Base-by-base conservation (phyloP, 768 basidiomycete genomes). In the Boletus eberwhitei region DNA sequence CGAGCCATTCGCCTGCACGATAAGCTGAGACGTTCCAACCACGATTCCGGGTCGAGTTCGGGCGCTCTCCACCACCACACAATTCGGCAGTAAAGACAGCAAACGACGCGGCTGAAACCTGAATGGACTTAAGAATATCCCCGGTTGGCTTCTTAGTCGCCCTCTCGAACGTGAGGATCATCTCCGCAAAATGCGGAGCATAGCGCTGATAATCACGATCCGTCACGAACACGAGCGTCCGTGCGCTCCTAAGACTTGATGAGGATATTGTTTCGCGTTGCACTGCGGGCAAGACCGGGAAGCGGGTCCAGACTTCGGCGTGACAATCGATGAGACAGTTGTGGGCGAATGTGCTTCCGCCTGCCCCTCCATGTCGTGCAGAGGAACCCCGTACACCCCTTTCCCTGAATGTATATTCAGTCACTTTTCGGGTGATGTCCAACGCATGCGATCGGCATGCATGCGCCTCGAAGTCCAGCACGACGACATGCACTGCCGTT, bases 1-100 rank as follows among this genome's bases (percentile, higher is more conserved):
- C 82, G 0, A 86, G 63, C 85, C 85, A 86, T 64, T 86, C 83
- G 35, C 85, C 84, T 0, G 73, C 72, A 16, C 71, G 71, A 54
- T 78, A 79, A 5, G 58, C 57, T 3, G 81, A 81, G 3, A 71
- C 50, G 8, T 65, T 58, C 68, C 72, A 72, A 3, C 45, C 35
- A 5, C 48, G 42, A 31, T 52, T 57, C 21, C 13, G 48, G 4
- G 44, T 38, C 11, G 44, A 5, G 21, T 40, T 35, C 12, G 24
- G 7, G 13, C 14, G 40, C 3, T 24, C 21, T 1, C 22, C 45
- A 5, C 40, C 48, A 17, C 35, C 48, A 26, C 53, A 58, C 22
- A 63, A 40, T 26, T 60, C 58, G 8, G 42, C 29, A 34, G 52
- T n/a, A 44, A 79, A 72, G 5, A 63, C 55, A 1, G 61, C 35